Evolutionary conservation across 106 monocot genomes (phyloP), one percentile per base, ranked within the genome.

Genomic region (Dendrobium chrysotoxum): DNA sequence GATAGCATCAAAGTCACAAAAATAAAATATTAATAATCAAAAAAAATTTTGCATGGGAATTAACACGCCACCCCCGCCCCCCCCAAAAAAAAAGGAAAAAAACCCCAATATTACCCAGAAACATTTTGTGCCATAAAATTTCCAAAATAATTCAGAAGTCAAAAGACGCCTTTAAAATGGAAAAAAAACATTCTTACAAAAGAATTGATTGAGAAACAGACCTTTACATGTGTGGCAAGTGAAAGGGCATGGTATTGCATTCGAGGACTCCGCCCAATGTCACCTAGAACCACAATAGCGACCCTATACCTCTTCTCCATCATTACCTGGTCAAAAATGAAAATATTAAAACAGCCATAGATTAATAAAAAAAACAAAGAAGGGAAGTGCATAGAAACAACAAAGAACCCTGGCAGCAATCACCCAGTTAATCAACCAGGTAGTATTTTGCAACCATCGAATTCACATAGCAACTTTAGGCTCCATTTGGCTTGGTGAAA

Each of bases 171-270:
- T 50, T 50, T 23, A 6, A 61, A 23, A 61, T 23, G 8, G 8
- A 12, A 35, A 35, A 4, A 70, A 35, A 70, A 31, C 30, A 28
- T 31, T 66, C 26, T 31, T 13, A 35, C 28, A 35, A 31, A 70
- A 16, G 35, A 53, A 15, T 53, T 53, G 35, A 35, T 35, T 35
- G 11, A 70, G n/a, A 70, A 70, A 70, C 13, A 28, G 4, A 70
- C 1, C 11, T 42, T 15, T 77, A 90, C 96, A 87, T 93, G 93
- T 17, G 79, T 81, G 17, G 90, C 96, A 46, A 93, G 87, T 12
- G 96, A 96, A 26, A 96, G 84, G 65, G 96, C 85, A 47, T 96
- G 96, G 86, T 93, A 96, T 75, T 96, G 96, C 93, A 96, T 96
- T 23, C 96, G 86, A 28, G 93, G 96, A 80, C 96, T 96, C 40